A percentile compares a stretch with the other conserved stretches of the same genome.
Evolutionary conservation across 441 rosid genomes (phyloP).

Genomic region (Gossypium davidsonii): DNA sequence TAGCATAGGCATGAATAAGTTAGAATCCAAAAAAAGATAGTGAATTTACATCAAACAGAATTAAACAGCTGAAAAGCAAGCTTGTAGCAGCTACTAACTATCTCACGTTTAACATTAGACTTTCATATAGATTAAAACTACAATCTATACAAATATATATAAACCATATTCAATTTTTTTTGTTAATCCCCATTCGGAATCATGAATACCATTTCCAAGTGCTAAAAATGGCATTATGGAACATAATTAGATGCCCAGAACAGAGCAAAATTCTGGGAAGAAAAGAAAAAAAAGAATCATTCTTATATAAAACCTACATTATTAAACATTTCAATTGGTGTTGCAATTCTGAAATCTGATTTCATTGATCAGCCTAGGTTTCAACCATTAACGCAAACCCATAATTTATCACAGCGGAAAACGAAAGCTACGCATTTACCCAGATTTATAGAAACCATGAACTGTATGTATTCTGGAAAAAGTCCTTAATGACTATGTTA

Average conservation of each 20-base stretch:
- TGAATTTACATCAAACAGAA: background rate
- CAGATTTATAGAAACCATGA: background rate
- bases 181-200: background rate
- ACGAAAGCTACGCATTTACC: background rate
- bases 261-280: background rate
- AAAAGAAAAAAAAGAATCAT: background rate
- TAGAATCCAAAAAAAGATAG: background rate
- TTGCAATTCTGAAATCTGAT: background rate
- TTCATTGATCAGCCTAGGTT: background rate
- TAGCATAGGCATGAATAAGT: background rate
- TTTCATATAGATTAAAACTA: background rate
- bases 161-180: background rate
- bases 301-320: background rate
- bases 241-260: background rate
- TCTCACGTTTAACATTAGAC: background rate
- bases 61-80: background rate
- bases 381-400: background rate
- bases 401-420: background rate
- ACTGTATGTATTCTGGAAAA: background rate
- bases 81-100: background rate
- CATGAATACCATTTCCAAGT: too few species aligned
- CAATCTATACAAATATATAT: background rate
- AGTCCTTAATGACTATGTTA: background rate
- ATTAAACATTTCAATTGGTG: background rate
- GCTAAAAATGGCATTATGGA: background rate